Evolutionary conservation across 345 rosid species (phyloP).

Genomic region (Eucalyptus globulus): DNA sequence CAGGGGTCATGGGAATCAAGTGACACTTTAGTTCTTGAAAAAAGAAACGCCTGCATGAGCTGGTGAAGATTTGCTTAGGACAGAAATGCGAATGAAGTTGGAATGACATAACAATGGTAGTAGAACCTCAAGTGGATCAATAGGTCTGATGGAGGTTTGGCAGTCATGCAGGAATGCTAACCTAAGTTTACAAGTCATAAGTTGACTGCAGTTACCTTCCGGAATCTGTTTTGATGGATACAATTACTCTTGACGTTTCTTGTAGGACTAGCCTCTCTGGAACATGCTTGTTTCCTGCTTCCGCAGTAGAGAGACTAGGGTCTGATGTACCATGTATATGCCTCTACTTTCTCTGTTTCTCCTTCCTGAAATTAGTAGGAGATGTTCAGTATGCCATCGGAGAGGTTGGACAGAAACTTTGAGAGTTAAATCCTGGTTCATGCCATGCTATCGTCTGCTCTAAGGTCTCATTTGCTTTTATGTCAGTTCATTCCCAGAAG

Average conservation of each 20-base stretch:
- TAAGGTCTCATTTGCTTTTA: background rate
- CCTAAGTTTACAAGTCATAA: background rate
- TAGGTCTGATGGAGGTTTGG: background rate
- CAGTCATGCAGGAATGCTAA: background rate
- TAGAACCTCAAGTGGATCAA: background rate
- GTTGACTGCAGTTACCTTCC: background rate
- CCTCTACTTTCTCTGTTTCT: background rate
- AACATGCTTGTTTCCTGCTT: background rate
- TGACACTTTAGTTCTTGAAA: background rate
- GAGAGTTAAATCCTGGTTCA: background rate
- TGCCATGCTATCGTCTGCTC: background rate
- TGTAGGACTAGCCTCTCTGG: background rate
- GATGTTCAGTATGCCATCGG: background rate
- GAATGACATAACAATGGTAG: background rate
- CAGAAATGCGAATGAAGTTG: background rate
- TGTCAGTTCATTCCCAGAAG: background rate
- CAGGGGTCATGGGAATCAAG: constrained; percentile 37
- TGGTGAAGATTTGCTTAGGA: background rate
- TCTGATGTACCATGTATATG: background rate
- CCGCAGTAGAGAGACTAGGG: background rate
- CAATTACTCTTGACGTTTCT: background rate
- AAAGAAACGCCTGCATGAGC: background rate
- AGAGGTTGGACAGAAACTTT: background rate
- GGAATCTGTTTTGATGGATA: background rate
- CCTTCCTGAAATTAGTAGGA: background rate